Evolutionary conservation across 2,329 filamentous ascomycete species (phyloP), one percentile per base, ranked within the genome.

Genomic region (Fusarium sp.): DNA sequence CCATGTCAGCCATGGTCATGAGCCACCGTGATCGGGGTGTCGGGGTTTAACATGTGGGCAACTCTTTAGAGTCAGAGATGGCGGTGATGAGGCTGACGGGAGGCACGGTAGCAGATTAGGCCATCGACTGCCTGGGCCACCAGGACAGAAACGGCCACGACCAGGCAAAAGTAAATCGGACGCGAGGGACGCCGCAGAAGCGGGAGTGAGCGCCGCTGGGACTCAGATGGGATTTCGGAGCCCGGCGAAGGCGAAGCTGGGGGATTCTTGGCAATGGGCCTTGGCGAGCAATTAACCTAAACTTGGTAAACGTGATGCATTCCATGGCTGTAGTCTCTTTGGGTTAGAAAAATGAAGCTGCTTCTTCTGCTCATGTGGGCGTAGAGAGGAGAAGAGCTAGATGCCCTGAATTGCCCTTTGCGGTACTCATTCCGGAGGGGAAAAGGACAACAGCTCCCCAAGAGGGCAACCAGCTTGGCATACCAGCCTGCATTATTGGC

Each of bases 11-110:
- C 56, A 57, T 58, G 27, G 29, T 54, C 33, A 56, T 64, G 61
- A 60, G 70, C 61, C 70, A 66, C 70, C 54, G 59, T 57, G 58
- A 71, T 62, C 67, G 67, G 71, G 71, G 71, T 64, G 67, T 66
- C 50, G 43, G 57, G 22, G 18, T 29, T 59, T 59, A 62, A 22
- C 59, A 50, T 62, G 59, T 62, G 43, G 50, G 41, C n/a, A 31
- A 24, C 35, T 41, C 11, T 41, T 39, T 58, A 24, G 56, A 58
- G 56, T 27, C 56, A 58, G 35, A 39, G 33, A 58, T 58, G 29
- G 29, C 13, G 52, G 52, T 57, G 33, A 41, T 37, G 33, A 58
- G 59, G 41, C 41, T 62, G 59, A 61, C 35, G 37, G 57, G 35
- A 62, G 35, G 48, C 29, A 64, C 48, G 24, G 39, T 37, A 54